Evolutionary conservation across 495 filamentous ascomycete genomes (phyloP).

Genomic region (Mytilinidion resinicola): DNA sequence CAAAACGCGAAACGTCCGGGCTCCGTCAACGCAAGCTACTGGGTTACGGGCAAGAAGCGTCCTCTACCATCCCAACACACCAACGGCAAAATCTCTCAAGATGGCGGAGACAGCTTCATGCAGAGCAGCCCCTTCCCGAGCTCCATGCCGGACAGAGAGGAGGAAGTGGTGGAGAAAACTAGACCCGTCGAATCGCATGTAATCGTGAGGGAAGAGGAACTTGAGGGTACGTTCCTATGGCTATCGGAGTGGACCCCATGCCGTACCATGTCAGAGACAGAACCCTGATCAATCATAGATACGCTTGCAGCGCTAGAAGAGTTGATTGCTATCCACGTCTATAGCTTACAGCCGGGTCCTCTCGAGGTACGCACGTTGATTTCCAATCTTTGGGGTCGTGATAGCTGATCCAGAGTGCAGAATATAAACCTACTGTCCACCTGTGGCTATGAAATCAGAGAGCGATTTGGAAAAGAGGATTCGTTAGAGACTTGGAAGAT

Average conservation of each 20-base stretch:
- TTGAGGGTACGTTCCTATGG: slow-evolving; percentile 53
- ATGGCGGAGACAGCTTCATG: slow-evolving; percentile 68
- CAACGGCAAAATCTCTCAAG: slow-evolving; percentile 32
- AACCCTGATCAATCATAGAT: too few relatives aligned
- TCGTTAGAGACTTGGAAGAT: slow-evolving; percentile 50
- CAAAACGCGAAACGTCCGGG: slow-evolving; percentile 73
- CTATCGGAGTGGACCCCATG: too few relatives aligned
- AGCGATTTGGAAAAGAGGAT: slow-evolving; percentile 53
- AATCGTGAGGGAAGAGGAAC: slow-evolving; percentile 72
- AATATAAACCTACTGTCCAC: slow-evolving; percentile 69
- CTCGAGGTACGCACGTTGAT: slow-evolving; percentile 48
- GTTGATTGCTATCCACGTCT: slow-evolving; percentile 74
- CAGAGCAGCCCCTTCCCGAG: slow-evolving; percentile 60
- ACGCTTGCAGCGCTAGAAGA: slow-evolving; percentile 48
- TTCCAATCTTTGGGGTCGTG: slow-evolving; percentile 14
- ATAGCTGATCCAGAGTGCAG: slow-evolving; percentile 28
- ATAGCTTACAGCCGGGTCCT: slow-evolving; percentile 68
- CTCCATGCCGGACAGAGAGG: slow-evolving; percentile 51
- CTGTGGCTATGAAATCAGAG: slow-evolving; percentile 53
- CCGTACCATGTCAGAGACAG: too few relatives aligned
- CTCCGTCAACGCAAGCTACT: slow-evolving; percentile 78
- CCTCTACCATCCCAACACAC: slow-evolving; percentile 7
- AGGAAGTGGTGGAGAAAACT: slow-evolving; percentile 32
- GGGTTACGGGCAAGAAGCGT: slow-evolving; percentile 60
- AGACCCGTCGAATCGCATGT: slow-evolving; percentile 52